phyloP scores from a whole-genome alignment of 129 eudicot genomes.

The Chrysanthemum seticuspe region DNA sequence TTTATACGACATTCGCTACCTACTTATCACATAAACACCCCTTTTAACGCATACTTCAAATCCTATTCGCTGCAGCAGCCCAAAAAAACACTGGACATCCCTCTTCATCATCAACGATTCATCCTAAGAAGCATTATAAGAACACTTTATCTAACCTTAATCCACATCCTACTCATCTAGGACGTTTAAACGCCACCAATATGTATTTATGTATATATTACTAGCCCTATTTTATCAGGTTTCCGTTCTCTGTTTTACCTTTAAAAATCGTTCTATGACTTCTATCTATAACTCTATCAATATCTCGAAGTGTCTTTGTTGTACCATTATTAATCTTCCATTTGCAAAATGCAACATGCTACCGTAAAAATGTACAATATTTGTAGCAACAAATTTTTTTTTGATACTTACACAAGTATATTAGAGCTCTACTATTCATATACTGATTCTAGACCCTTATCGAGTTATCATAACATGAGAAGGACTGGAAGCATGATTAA shows the following conservation, averaged over 20 bases:
- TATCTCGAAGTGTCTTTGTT: too few species aligned
- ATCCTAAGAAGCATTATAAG: too few species aligned
- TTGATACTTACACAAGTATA: not conserved
- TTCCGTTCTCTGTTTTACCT: not conserved
- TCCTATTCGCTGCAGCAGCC: too few species aligned
- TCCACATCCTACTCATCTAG: too few species aligned
- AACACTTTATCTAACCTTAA: too few species aligned
- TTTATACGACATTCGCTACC: too few species aligned
- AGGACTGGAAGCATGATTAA: conserved; percentile 7
- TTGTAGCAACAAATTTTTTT: not conserved
- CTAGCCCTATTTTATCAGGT: not conserved
- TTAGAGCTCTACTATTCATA: conserved; percentile 9
- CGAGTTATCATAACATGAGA: not conserved
- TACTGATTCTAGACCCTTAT: not conserved
- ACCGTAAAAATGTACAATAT: not conserved
- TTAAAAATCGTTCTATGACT: not conserved
- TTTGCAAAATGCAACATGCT: not conserved
- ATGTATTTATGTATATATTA: not conserved
- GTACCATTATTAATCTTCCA: not conserved
- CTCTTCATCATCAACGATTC: too few species aligned
- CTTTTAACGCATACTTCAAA: too few species aligned
- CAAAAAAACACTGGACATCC: too few species aligned
- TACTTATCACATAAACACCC: too few species aligned
- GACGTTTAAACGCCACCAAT: too few species aligned
- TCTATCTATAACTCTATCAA: not conserved